Conservation (phyloP, 805 yeast genomes). For the Candida arabinofermentans region DNA sequence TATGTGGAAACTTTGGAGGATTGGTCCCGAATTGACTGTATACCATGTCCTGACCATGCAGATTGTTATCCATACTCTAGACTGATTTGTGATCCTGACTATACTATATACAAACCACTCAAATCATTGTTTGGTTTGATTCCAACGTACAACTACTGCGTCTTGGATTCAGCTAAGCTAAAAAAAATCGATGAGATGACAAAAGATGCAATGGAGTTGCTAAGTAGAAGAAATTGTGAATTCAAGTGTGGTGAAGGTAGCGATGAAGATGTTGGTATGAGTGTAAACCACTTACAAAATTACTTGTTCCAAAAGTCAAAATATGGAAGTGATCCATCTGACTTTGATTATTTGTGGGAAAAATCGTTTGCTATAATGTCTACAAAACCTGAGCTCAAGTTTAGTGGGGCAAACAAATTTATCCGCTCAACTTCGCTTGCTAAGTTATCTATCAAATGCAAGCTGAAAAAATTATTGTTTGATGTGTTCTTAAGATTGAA, state of each 20-base stretch:
- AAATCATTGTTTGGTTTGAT: conserved; percentile 52
- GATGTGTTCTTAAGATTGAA: conserved; percentile 20
- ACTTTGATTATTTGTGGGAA: conserved; percentile 26
- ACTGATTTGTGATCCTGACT: conserved; percentile 72
- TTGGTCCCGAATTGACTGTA: conserved; percentile 59
- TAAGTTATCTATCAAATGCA: conserved; percentile 27
- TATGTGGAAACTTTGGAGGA: conserved; percentile 38
- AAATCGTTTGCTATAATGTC: conserved; percentile 16
- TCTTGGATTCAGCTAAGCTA: conserved; percentile 72
- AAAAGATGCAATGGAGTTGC: conserved; percentile 57
- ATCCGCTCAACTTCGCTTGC: conserved; percentile 28
- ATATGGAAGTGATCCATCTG: neutral
- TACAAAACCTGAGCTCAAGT: conserved; percentile 17
- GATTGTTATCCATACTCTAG: conserved; percentile 62
- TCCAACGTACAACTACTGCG: conserved; percentile 64
- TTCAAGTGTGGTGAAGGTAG: conserved; percentile 33
- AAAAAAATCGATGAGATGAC: conserved; percentile 65
- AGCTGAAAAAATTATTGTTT: conserved; percentile 21
- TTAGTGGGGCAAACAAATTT: conserved; percentile 6
- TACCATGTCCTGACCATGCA: conserved; percentile 80
- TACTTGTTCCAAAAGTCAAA: conserved; percentile 49
- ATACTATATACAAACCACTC: conserved; percentile 48
- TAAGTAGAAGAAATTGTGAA: conserved; percentile 70
- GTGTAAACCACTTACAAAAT: conserved; percentile 62
- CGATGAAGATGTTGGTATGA: conserved; percentile 33